Percentiles rank a stretch among this genome's conserved stretches.
These are phyloP conservation scores for Colletotrichum sp. DNA, from an alignment of 2,329 filamentous ascomycete species.

Conservation along the genomic window DNA sequence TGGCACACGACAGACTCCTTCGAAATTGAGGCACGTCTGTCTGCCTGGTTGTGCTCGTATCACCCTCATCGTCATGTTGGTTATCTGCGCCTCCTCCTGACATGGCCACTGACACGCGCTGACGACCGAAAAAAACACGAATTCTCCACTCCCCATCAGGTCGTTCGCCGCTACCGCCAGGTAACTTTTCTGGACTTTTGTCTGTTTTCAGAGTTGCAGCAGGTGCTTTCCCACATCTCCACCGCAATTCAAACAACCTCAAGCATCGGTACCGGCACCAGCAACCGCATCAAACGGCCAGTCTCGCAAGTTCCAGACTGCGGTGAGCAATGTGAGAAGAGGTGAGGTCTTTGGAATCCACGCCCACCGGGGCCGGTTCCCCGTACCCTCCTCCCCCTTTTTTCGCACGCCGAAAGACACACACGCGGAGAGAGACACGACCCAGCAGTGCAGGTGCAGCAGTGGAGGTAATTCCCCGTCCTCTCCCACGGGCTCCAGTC, in stretches of 20 bases:
- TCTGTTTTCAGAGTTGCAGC: not conserved
- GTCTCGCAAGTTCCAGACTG: not conserved
- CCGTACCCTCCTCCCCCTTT: not conserved
- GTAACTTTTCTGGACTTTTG: not conserved
- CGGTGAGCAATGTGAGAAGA: not conserved
- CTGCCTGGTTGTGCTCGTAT: slow-evolving; percentile 5
- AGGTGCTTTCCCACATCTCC: not conserved
- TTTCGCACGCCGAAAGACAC: slow-evolving; percentile 11
- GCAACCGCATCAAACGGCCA: not conserved
- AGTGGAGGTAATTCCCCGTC: slow-evolving; percentile 7
- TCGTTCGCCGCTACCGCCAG: not conserved
- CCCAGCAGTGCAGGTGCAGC: not conserved
- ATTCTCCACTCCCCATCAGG: not conserved
- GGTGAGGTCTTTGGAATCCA: not conserved
- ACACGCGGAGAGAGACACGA: not conserved
- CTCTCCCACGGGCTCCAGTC: slow-evolving; percentile 6
- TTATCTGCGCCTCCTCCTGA: not conserved
- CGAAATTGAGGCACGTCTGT: not conserved
- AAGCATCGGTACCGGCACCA: not conserved
- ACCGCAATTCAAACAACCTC: not conserved
- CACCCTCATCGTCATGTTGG: not conserved
- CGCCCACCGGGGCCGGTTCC: not conserved
- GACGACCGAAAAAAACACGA: not conserved
- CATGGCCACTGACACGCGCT: slow-evolving; percentile 1
- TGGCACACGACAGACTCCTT: not conserved